phyloP scores from a whole-genome alignment of 768 basidiomycete species.

The Hysterangium stoloniferum region DNA sequence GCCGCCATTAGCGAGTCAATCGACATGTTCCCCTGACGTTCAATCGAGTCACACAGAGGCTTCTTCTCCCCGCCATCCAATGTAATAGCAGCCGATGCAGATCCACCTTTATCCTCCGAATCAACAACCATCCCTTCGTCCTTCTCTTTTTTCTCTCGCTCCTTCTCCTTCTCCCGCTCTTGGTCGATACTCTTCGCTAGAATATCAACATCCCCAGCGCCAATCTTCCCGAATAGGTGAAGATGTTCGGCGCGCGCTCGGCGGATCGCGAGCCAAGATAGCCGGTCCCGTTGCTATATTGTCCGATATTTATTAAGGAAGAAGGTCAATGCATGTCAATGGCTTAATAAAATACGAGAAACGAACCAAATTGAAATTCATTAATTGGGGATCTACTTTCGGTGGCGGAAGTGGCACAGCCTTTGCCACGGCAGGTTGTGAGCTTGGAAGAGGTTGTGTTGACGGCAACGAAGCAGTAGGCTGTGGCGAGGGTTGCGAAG shows the following conservation, averaged over 20 bases:
- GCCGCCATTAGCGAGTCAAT: too few species aligned
- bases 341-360: constrained; percentile 8
- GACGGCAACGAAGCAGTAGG: constrained; percentile 12
- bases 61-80: too few species aligned
- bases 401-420: constrained; percentile 14
- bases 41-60: too few species aligned
- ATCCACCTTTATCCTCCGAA: too few species aligned
- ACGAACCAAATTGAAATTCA: constrained; percentile 54
- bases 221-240: constrained; percentile 76
- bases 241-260: constrained; percentile 65
- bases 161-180: constrained; percentile 26
- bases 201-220: constrained; percentile 61
- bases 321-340: neutral
- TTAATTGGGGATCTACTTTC: constrained; percentile 42
- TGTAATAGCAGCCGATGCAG: too few species aligned
- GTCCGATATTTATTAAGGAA: too few species aligned
- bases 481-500: constrained; percentile 21
- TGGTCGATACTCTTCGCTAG: constrained; percentile 31
- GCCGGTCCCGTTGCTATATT: constrained; percentile 64
- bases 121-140: constrained; percentile 34
- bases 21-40: too few species aligned
- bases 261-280: constrained; percentile 77
- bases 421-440: constrained; percentile 13
- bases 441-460: neutral
- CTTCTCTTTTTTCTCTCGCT: constrained; percentile 31